Conservation (phyloP, 495 filamentous ascomycete species). For the Daldinia loculata region DNA sequence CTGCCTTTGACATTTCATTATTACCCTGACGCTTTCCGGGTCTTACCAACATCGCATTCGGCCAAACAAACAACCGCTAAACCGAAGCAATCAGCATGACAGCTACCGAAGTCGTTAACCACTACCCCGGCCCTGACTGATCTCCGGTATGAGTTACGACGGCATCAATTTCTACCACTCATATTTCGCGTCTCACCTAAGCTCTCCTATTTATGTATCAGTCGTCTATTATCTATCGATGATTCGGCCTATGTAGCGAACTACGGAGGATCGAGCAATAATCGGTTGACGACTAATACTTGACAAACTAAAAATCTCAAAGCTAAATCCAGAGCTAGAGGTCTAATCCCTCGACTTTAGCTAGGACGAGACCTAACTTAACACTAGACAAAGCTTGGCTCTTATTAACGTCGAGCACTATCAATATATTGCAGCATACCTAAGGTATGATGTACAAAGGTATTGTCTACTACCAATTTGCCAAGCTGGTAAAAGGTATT, state of each 20-base stretch:
- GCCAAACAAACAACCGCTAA: slow-evolving; percentile 42
- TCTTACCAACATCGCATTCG: slow-evolving; percentile 27
- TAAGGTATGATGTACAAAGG: neutral
- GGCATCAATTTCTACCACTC: slow-evolving; percentile 1
- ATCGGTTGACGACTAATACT: slow-evolving; percentile 6
- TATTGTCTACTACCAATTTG: neutral
- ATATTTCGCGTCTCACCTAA: slow-evolving; percentile 1
- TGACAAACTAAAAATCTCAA: neutral
- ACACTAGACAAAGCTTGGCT: slow-evolving; percentile 8
- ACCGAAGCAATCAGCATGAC: slow-evolving; percentile 30
- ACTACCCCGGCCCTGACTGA: slow-evolving; percentile 18
- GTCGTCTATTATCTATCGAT: neutral
- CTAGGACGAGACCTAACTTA: neutral
- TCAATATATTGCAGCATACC: neutral
- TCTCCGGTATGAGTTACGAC: neutral
- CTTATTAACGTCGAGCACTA: neutral
- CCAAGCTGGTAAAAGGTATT: neutral
- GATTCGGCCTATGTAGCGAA: neutral
- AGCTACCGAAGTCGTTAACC: slow-evolving; percentile 20
- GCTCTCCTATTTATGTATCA: neutral
- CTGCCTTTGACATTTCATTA: slow-evolving; percentile 7
- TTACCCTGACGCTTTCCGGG: slow-evolving; percentile 13
- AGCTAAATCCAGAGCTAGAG: neutral
- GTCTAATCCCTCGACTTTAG: neutral
- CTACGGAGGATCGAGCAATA: neutral